Conservation (phyloP, 2,329 filamentous ascomycete species). For the Orbilia javanica region DNA sequence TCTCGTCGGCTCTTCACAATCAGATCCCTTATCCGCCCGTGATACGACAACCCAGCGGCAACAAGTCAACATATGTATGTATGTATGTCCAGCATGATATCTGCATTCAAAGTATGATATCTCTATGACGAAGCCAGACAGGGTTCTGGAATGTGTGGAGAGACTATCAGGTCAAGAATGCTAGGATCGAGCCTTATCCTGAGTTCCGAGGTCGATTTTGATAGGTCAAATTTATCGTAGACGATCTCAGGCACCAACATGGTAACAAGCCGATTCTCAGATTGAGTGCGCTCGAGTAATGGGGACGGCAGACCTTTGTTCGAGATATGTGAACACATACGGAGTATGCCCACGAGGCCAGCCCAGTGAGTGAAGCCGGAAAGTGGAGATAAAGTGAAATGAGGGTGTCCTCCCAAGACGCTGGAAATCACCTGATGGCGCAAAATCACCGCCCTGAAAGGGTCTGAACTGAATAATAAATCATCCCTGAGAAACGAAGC, state of each 20-base stretch:
- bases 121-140: slow-evolving; percentile 26
- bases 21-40: slow-evolving; percentile 11
- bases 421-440: slow-evolving; percentile 59
- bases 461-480: slow-evolving; percentile 1
- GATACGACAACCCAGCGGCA: slow-evolving; percentile 16
- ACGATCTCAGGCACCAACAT: slow-evolving; percentile 50
- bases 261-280: not conserved
- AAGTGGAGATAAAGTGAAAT: slow-evolving; percentile 48
- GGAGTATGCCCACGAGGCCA: slow-evolving; percentile 45
- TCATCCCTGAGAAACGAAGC: not conserved
- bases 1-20: not conserved
- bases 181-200: slow-evolving; percentile 1
- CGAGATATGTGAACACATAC: slow-evolving; percentile 23
- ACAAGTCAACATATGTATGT: not conserved
- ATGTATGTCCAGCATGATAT: not conserved
- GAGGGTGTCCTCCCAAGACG: slow-evolving; percentile 58
- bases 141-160: slow-evolving; percentile 6
- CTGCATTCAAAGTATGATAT: slow-evolving; percentile 9
- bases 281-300: slow-evolving; percentile 43
- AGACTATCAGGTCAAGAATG: slow-evolving; percentile 16
- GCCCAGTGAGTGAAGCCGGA: slow-evolving; percentile 22
- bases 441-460: slow-evolving; percentile 41
- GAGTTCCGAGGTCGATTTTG: not conserved
- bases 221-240: slow-evolving; percentile 24
- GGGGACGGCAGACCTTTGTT: slow-evolving; percentile 34